Conservation (phyloP, 257 asterid species). For the Dorcoceras hygrometricum region DNA sequence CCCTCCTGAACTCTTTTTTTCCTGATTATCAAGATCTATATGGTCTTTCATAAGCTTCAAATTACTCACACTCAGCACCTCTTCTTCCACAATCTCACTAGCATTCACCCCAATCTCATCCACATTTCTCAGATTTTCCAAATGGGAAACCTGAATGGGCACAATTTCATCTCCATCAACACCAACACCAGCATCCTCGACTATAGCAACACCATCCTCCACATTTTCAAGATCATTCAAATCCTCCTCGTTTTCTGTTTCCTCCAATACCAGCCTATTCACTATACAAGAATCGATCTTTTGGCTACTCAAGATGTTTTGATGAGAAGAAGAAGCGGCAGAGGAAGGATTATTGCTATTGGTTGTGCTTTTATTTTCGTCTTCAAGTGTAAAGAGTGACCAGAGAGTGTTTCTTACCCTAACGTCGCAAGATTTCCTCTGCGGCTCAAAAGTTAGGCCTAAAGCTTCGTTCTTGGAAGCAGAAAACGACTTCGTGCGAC, state of each 20-base stretch:
- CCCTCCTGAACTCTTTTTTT: constrained; percentile 59
- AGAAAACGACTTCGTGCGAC: constrained; percentile 80
- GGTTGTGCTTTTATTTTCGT: constrained; percentile 27
- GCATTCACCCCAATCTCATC: constrained; percentile 37
- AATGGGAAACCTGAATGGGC: constrained; percentile 40
- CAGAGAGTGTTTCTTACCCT: constrained; percentile 64
- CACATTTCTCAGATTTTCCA: constrained; percentile 32
- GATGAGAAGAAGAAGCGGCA: constrained; percentile 29
- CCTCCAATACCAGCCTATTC: constrained; percentile 47
- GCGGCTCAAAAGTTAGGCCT: constrained; percentile 67
- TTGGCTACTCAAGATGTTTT: constrained; percentile 22
- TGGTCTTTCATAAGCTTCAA: constrained; percentile 81
- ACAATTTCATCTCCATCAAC: constrained; percentile 51
- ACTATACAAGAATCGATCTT: constrained; percentile 28
- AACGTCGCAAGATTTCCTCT: constrained; percentile 87
- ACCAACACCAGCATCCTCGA: constrained; percentile 12
- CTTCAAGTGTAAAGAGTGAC: constrained; percentile 54
- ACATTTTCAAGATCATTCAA: constrained; percentile 24
- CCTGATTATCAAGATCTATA: constrained; percentile 59
- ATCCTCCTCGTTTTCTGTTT: constrained; percentile 36
- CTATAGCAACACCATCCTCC: constrained; percentile 28
- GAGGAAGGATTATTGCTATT: constrained; percentile 10
- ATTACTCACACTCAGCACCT: constrained; percentile 29
- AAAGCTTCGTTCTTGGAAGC: constrained; percentile 79
- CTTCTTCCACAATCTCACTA: constrained; percentile 65